phyloP scores from a whole-genome alignment of 345 rosid species.

The Boechera stricta region DNA sequence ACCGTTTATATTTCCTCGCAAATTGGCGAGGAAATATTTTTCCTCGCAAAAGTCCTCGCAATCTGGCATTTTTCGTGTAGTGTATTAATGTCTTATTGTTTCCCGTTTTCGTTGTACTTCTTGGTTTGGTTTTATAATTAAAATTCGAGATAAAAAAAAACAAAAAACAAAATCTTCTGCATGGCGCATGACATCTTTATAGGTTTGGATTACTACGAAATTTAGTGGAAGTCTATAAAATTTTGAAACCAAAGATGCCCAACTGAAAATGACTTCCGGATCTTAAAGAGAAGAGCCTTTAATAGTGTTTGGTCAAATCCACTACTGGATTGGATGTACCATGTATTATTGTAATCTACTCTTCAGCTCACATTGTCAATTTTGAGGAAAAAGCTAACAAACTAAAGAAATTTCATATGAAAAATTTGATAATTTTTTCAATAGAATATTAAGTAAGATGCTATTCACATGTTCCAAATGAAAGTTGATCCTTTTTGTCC shows the following conservation, averaged over 20 bases:
- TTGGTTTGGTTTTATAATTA: too few relatives aligned
- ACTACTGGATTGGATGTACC: background rate
- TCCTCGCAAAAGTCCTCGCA: too few relatives aligned
- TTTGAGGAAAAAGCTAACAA: background rate
- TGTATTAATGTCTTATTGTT: too few relatives aligned
- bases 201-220: background rate
- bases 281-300: background rate
- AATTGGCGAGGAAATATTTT: too few relatives aligned
- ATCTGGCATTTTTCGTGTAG: too few relatives aligned
- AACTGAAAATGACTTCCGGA: background rate
- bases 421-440: background rate
- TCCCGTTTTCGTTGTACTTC: too few relatives aligned
- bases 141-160: too few relatives aligned
- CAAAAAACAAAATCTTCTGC: too few relatives aligned
- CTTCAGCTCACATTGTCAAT: background rate
- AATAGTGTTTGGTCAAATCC: constrained; percentile 5
- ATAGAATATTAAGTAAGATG: background rate
- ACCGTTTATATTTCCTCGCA: too few relatives aligned
- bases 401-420: background rate
- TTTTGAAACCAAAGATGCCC: background rate
- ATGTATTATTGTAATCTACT: background rate
- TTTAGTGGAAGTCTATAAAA: background rate
- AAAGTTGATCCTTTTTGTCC: background rate
- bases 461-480: background rate
- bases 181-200: background rate